Conservation (phyloP, 352 stramenopile species). For the Pythium guiyangense region DNA sequence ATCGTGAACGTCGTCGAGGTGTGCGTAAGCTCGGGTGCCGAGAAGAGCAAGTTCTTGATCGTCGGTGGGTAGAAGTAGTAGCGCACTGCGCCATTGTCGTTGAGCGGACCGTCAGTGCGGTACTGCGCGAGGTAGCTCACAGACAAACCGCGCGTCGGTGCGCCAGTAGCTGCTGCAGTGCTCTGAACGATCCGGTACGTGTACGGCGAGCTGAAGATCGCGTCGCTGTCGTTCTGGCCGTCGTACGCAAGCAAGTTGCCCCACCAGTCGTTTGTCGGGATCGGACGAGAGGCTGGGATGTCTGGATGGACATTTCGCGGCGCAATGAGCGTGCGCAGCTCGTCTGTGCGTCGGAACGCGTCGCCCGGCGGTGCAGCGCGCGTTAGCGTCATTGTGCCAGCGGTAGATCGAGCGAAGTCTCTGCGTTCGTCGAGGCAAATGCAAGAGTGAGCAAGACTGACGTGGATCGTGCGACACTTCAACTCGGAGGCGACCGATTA, state of each 20-base stretch:
- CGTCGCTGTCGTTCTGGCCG: conserved; percentile 49
- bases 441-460: neutral
- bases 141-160: conserved; percentile 45
- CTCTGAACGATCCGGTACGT: conserved; percentile 47
- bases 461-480: neutral
- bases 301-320: conserved; percentile 35
- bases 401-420: too few relatives aligned
- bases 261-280: conserved; percentile 85
- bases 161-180: conserved; percentile 16
- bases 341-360: conserved; percentile 45
- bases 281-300: conserved; percentile 18
- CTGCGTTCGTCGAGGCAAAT: neutral
- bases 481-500: neutral
- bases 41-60: conserved; percentile 75
- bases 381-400: conserved; percentile 14
- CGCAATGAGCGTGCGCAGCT: conserved; percentile 41
- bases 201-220: conserved; percentile 70
- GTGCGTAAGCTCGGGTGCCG: conserved; percentile 36
- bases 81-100: conserved; percentile 79
- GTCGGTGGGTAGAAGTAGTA: conserved; percentile 80
- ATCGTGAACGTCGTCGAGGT: conserved; percentile 30
- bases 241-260: conserved; percentile 74
- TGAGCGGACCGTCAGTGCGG: conserved; percentile 55
- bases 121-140: conserved; percentile 75
- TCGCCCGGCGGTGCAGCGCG: conserved; percentile 22